phyloP scores from a whole-genome alignment of 805 yeast species.

The Komagataella phaffii region DNA sequence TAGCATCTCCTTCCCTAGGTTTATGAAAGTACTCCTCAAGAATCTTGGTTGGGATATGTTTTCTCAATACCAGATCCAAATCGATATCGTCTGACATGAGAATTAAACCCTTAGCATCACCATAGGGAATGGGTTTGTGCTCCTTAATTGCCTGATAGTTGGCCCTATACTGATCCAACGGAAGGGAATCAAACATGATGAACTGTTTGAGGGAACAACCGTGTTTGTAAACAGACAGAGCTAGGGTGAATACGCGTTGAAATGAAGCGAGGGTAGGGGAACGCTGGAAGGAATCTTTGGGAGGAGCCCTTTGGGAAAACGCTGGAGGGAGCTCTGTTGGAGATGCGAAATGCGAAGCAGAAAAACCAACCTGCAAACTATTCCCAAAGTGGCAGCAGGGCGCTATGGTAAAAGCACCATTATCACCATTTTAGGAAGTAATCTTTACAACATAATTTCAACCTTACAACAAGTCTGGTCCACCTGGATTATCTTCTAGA shows the following conservation, averaged over 20 bases:
- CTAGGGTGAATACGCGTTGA: neutral
- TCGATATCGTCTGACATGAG: slow-evolving; percentile 12
- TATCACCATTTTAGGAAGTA: neutral
- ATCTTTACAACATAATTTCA: neutral
- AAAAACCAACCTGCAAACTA: neutral
- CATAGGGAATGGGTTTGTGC: slow-evolving; percentile 14
- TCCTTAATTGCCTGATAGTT: slow-evolving; percentile 14
- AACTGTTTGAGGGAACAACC: neutral
- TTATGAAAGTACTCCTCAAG: slow-evolving; percentile 12
- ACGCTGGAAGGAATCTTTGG: neutral
- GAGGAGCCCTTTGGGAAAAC: neutral
- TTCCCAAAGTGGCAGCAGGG: neutral
- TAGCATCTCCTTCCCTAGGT: slow-evolving; percentile 1
- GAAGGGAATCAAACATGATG: slow-evolving; percentile 15
- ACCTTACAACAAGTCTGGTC: neutral
- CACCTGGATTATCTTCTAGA: neutral
- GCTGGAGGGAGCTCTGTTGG: neutral
- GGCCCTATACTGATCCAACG: slow-evolving; percentile 13
- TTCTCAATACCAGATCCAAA: slow-evolving; percentile 15
- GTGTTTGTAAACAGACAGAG: neutral
- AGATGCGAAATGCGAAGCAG: neutral
- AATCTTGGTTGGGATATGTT: slow-evolving; percentile 13
- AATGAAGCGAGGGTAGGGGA: neutral
- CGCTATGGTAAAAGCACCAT: neutral
- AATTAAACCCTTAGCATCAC: slow-evolving; percentile 15